phyloP scores from a whole-genome alignment of 2,329 filamentous ascomycete genomes.

The Lasiodiplodia hormozganensis region DNA sequence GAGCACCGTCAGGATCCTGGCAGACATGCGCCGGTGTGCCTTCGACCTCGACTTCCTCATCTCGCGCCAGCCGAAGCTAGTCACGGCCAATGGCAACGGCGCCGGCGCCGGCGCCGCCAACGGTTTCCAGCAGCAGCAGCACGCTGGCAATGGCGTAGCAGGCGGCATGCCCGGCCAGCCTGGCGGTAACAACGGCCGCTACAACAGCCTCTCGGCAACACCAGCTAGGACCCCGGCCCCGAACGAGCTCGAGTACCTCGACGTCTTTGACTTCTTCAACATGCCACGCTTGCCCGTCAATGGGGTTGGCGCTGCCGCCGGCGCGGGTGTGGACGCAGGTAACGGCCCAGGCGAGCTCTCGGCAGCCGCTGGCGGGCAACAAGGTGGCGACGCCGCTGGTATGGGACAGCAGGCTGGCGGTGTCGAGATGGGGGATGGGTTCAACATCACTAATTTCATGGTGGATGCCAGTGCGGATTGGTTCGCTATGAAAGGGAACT shows the following conservation, averaged over 20 bases:
- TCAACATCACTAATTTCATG: conserved; percentile 81
- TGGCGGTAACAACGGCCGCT: conserved; percentile 38
- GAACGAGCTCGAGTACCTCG: conserved; percentile 87
- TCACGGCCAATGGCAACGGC: neutral
- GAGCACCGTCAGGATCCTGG: conserved; percentile 82
- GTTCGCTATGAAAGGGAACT: conserved; percentile 63
- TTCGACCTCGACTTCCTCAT: conserved; percentile 92
- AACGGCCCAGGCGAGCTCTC: neutral
- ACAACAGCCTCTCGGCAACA: conserved; percentile 31
- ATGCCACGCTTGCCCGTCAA: conserved; percentile 71
- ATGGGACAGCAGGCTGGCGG: neutral
- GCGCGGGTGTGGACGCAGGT: neutral
- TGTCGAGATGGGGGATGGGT: conserved; percentile 43
- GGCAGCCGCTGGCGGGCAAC: conserved; percentile 17
- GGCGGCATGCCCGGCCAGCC: neutral
- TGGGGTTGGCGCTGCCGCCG: conserved; percentile 29
- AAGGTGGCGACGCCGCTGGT: neutral
- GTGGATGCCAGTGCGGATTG: conserved; percentile 76
- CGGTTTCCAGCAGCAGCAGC: conserved; percentile 3
- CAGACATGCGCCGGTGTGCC: conserved; percentile 89
- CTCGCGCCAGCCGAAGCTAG: conserved; percentile 71
- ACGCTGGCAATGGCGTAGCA: neutral
- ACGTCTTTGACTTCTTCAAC: conserved; percentile 96
- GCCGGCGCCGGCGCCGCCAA: neutral
- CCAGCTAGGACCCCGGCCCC: conserved; percentile 68